A percentile compares a stretch with the other conserved stretches of the same genome.
Evolutionary conservation across 164 flowering plant species (phyloP).

Genomic region (Piper longum): DNA sequence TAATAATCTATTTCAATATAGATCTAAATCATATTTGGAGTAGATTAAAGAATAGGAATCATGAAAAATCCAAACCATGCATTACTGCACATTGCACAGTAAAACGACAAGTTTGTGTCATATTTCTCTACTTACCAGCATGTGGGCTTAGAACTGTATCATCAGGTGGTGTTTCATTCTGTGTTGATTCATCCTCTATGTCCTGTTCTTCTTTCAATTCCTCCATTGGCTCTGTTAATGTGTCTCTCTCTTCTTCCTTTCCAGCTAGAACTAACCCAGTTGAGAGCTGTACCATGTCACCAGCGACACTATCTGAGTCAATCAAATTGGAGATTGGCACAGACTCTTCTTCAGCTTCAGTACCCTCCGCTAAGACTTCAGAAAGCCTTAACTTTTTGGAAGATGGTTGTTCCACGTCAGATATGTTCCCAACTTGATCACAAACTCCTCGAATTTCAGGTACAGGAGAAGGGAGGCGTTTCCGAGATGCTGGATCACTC

Average conservation of each 20-base stretch:
- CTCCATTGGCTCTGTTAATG: slow-evolving; percentile 25
- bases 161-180: background rate
- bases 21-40: too few relatives aligned
- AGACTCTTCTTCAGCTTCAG: slow-evolving; percentile 16
- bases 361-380: slow-evolving; percentile 28
- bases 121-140: too few relatives aligned
- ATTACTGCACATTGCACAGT: too few relatives aligned
- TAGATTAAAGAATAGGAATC: too few relatives aligned
- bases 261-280: slow-evolving; percentile 30
- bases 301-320: slow-evolving; percentile 22
- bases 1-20: too few relatives aligned
- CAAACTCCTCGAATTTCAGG: slow-evolving; percentile 35
- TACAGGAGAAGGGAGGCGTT: slow-evolving; percentile 43
- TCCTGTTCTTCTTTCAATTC: slow-evolving; percentile 10
- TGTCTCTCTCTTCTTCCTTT: slow-evolving; percentile 27
- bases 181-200: background rate
- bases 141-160: background rate
- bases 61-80: too few relatives aligned
- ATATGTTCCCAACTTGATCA: slow-evolving; percentile 17
- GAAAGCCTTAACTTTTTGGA: slow-evolving; percentile 49
- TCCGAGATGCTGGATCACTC: slow-evolving; percentile 29
- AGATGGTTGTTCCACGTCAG: slow-evolving; percentile 22
- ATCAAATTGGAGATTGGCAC: slow-evolving; percentile 12
- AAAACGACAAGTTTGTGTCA: too few relatives aligned
- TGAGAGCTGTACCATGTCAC: slow-evolving; percentile 19